Conservation (phyloP, 1,139 yeast species). For the Taphrina wiesneri region DNA sequence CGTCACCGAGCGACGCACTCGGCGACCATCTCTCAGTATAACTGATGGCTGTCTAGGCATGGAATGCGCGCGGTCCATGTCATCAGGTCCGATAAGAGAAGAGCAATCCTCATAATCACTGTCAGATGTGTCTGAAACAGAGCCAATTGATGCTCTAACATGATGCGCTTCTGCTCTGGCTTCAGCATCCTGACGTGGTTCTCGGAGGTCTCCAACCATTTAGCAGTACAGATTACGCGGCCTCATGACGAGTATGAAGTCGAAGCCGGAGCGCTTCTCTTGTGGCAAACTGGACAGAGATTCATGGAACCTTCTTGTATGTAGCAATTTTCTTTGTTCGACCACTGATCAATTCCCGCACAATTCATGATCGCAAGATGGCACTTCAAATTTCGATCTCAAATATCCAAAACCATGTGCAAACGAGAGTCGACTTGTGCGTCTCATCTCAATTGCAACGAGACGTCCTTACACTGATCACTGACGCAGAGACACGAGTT, state of each 20-base stretch:
- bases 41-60: slow-evolving; percentile 27
- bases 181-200: neutral
- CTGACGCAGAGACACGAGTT: too few species aligned
- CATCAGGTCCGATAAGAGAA: neutral
- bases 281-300: neutral
- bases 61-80: neutral
- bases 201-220: neutral
- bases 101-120: slow-evolving; percentile 11
- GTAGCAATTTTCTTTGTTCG: neutral
- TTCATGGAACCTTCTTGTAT: neutral
- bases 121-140: neutral
- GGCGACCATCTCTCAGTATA: slow-evolving; percentile 24
- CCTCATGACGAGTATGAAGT: neutral
- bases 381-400: too few species aligned
- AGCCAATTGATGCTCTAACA: neutral
- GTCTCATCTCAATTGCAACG: too few species aligned
- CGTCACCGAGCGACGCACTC: slow-evolving; percentile 31
- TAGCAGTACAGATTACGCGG: neutral
- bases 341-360: neutral
- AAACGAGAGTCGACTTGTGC: too few species aligned
- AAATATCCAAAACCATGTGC: neutral
- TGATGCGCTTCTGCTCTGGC: neutral
- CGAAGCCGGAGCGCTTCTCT: neutral
- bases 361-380: neutral
- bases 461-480: too few species aligned